A percentile compares a stretch with the other conserved stretches of the same genome.
Conservation (phyloP, 1,139 yeast species). For the Lodderomyces theae region DNA sequence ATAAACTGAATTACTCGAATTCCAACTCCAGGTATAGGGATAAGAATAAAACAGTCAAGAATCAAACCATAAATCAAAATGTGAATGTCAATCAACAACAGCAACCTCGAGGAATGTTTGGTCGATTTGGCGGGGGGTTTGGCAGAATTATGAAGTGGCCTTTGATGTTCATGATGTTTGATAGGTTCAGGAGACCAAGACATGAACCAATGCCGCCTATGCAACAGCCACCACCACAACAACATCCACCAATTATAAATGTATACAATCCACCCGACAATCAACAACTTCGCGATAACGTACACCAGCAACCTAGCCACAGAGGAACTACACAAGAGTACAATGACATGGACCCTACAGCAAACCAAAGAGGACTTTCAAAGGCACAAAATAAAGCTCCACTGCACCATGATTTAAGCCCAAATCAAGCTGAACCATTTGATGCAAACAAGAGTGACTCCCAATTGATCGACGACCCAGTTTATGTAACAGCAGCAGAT, state of each 20-base stretch:
- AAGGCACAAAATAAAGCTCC: neutral
- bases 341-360: neutral
- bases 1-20: neutral
- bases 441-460: neutral
- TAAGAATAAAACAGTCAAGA: constrained; percentile 6
- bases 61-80: constrained; percentile 6
- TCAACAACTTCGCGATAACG: neutral
- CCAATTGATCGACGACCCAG: neutral
- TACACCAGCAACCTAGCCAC: neutral
- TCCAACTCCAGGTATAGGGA: neutral
- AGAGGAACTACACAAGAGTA: neutral
- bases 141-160: constrained; percentile 12
- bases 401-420: no score
- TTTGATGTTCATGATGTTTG: constrained; percentile 15
- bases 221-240: constrained; percentile 5
- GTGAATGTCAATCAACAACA: constrained; percentile 10
- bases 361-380: neutral
- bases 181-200: constrained; percentile 10
- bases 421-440: neutral
- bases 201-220: constrained; percentile 5
- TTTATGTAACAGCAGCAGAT: neutral
- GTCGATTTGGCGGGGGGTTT: constrained; percentile 5
- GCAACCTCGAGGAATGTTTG: constrained; percentile 3
- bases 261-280: constrained; percentile 11
- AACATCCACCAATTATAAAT: constrained; percentile 9